phyloP scores from a whole-genome alignment of 768 basidiomycete species.

The Suillus placidus region DNA sequence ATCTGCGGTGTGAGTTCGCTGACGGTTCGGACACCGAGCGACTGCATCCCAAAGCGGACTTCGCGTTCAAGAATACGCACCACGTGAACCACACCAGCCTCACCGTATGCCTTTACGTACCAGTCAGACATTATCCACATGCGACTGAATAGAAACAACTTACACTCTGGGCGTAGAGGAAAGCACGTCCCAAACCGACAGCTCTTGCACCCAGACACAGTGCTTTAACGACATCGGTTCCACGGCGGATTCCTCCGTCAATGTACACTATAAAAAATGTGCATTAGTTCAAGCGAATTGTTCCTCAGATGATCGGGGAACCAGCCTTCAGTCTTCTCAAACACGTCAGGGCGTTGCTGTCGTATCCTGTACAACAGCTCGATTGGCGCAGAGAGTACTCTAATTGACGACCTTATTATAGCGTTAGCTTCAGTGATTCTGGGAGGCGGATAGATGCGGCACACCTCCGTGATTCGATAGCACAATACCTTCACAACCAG shows the following conservation, averaged over 20 bases:
- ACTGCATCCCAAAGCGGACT: conserved; percentile 74
- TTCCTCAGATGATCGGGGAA: not conserved
- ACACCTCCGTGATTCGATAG: conserved; percentile 90
- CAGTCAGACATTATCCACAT: conserved; percentile 6
- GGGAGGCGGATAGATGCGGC: conserved; percentile 6
- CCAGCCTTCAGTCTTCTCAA: conserved; percentile 69
- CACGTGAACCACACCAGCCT: conserved; percentile 66
- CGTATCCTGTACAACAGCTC: conserved; percentile 78
- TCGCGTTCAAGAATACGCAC: conserved; percentile 74
- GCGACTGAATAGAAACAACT: conserved; percentile 22
- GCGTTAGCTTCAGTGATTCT: not conserved
- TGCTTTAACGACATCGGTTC: conserved; percentile 90
- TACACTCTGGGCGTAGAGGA: conserved; percentile 86
- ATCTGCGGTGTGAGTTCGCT: conserved; percentile 73
- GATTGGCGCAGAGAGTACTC: conserved; percentile 77
- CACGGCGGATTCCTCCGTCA: conserved; percentile 75
- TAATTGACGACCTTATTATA: conserved; percentile 62
- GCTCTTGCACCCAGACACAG: conserved; percentile 86
- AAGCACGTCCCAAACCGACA: conserved; percentile 83
- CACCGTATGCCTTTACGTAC: conserved; percentile 67
- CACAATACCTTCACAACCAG: conserved; percentile 86
- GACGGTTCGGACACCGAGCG: conserved; percentile 69
- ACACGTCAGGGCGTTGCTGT: conserved; percentile 72
- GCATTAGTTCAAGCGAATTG: conserved; percentile 12
- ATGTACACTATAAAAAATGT: conserved; percentile 66